Evolutionary conservation across 2,329 filamentous ascomycete species (phyloP).

Genomic region (Fusarium nelsonii): DNA sequence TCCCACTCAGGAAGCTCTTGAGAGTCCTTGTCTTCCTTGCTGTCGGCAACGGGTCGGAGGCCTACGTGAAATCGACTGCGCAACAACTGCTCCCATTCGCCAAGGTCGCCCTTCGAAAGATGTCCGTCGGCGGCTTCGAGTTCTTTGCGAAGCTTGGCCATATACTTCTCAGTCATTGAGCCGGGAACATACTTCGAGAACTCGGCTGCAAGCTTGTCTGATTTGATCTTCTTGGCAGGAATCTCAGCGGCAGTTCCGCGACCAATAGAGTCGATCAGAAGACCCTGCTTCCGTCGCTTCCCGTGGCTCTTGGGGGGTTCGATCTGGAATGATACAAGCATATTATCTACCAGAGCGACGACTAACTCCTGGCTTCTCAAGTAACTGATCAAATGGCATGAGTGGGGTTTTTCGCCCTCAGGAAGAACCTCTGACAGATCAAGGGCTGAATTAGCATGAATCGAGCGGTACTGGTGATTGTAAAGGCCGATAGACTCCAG

Average conservation of each 20-base stretch:
- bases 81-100: slow-evolving; percentile 63
- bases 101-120: slow-evolving; percentile 60
- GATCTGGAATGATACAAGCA: slow-evolving; percentile 77
- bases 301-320: slow-evolving; percentile 69
- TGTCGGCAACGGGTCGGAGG: slow-evolving; percentile 42
- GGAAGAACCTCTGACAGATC: slow-evolving; percentile 58
- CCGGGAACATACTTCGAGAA: slow-evolving; percentile 60
- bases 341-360: slow-evolving; percentile 72
- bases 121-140: slow-evolving; percentile 62
- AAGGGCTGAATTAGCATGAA: slow-evolving; percentile 64
- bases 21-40: slow-evolving; percentile 41
- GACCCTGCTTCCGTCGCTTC: slow-evolving; percentile 69
- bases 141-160: slow-evolving; percentile 59
- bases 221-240: slow-evolving; percentile 51
- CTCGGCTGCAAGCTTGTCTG: slow-evolving; percentile 49
- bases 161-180: slow-evolving; percentile 63
- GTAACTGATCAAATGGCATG: slow-evolving; percentile 67
- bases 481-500: slow-evolving; percentile 69
- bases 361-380: slow-evolving; percentile 75
- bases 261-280: slow-evolving; percentile 80
- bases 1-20: slow-evolving; percentile 62
- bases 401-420: slow-evolving; percentile 52
- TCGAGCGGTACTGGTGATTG: slow-evolving; percentile 75
- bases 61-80: slow-evolving; percentile 63
- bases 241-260: slow-evolving; percentile 65